phyloP scores from a whole-genome alignment of 495 filamentous ascomycete genomes.

The Evernia prunastri region DNA sequence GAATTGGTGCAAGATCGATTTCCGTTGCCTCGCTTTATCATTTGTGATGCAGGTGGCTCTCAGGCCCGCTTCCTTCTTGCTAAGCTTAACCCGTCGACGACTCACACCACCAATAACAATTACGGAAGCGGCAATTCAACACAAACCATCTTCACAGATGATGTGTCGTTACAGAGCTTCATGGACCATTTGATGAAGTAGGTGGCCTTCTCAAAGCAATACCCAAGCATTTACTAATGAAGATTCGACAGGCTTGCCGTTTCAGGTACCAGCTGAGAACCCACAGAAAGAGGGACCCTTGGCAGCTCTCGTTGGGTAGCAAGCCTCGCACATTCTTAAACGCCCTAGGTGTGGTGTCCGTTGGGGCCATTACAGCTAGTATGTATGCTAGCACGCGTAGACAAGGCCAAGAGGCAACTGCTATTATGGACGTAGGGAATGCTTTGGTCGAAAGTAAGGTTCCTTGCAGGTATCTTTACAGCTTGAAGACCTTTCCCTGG shows the following conservation, averaged over 20 bases:
- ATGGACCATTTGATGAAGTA: slow-evolving; percentile 99
- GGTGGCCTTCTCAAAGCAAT: slow-evolving; percentile 32
- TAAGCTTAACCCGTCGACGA: slow-evolving; percentile 97
- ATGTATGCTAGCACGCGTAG: background rate
- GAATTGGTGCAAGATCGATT: slow-evolving; percentile 97
- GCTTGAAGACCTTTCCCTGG: background rate
- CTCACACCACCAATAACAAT: slow-evolving; percentile 77
- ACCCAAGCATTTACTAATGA: slow-evolving; percentile 30
- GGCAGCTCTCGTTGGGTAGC: background rate
- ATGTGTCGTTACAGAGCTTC: slow-evolving; percentile 96
- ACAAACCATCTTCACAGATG: slow-evolving; percentile 98
- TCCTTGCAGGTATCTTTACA: background rate
- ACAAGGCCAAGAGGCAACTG: background rate
- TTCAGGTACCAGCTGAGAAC: slow-evolving; percentile 50
- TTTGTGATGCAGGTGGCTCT: slow-evolving; percentile 96
- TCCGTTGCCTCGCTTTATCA: slow-evolving; percentile 95
- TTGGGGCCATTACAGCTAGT: background rate
- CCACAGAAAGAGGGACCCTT: background rate
- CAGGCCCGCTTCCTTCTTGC: slow-evolving; percentile 96
- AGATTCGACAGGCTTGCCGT: slow-evolving; percentile 49
- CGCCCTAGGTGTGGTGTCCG: background rate
- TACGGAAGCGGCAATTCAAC: slow-evolving; percentile 90
- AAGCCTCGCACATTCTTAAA: background rate
- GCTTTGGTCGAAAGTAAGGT: background rate
- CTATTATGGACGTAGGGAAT: background rate